These are phyloP conservation scores for Dendrobium chrysotoxum DNA, from an alignment of 106 monocot species.

Conservation along the genomic window DNA sequence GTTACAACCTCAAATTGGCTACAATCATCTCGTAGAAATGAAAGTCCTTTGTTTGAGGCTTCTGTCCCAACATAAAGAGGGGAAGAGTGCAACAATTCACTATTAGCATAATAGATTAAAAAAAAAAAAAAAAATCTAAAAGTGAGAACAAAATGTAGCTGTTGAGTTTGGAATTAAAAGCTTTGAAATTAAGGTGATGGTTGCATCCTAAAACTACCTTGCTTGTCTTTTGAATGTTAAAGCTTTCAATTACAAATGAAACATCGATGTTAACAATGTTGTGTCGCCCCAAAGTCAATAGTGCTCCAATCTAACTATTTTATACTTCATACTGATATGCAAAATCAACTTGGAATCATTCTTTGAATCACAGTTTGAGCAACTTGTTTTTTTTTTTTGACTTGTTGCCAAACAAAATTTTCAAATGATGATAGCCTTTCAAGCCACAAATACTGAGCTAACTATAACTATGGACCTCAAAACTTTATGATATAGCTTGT, in stretches of 20 bases:
- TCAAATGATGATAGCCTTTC: background rate
- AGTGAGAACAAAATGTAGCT: too few relatives aligned
- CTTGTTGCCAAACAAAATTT: background rate
- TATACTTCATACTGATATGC: background rate
- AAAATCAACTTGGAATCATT: background rate
- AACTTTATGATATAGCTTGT: background rate
- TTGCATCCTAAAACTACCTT: background rate
- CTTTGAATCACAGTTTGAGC: background rate
- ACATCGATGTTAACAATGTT: background rate
- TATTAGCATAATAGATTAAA: too few relatives aligned
- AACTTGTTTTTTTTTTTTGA: background rate
- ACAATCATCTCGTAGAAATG: too few relatives aligned
- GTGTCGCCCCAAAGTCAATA: background rate
- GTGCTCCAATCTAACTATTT: background rate
- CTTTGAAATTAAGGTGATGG: too few relatives aligned
- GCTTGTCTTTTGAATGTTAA: background rate
- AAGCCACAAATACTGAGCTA: background rate
- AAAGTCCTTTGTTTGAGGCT: too few relatives aligned
- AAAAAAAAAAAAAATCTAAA: too few relatives aligned
- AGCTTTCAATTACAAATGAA: background rate
- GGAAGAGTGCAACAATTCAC: too few relatives aligned
- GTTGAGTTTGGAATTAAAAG: too few relatives aligned
- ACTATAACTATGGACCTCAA: background rate
- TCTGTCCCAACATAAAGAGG: too few relatives aligned
- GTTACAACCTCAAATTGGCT: too few relatives aligned